Base-by-base conservation (phyloP, 23 red algal genomes). In the Chondrus crispus region DNA sequence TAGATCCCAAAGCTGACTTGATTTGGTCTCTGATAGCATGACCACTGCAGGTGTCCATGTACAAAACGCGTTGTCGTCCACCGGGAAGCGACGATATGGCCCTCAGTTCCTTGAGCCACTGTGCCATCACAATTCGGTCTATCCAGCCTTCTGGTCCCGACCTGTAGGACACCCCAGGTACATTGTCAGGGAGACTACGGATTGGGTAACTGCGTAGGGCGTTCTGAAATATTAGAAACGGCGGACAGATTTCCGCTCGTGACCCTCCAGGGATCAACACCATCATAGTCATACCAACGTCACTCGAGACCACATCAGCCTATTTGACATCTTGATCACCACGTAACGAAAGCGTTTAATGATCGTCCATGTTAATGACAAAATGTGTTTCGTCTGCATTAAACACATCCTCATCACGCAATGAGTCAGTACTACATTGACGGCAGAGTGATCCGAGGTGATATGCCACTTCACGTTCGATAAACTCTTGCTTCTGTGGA, bases 361-460 rank as follows among this genome's bases (percentile, higher is more conserved):
- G 46, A 44, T 88, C 54, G 14, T 88, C 84, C 84, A 73, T 58
- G 28, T 88, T 88, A 33, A 88, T 69, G 12, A 43, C 47, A 12
- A 88, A 88, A 40, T 73, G 29, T 7, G 68, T 88, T 60, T 88
- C 66, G 29, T 75, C 84, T 2, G 46, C 44, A 54, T 88, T 88
- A 3, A 58, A 75, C 5, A 88, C 37, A 39, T 75, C 63, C 26
- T 88, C 40, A 12, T 88, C 66, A 5, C 7, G 9, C 44, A 74
- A 36, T 18, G 4, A 35, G 2, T 60, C 44, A 26, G 66, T 47
- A 4, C 66, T 33, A 35, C 36, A 88, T 32, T 53, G 22, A 33
- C 64, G 40, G 2, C 43, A 44, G 1, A 88, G 9, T 46, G 71
- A 2, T 16, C 66, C 84, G 26, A 88, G 43, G 36, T 88, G 66